phyloP scores from a whole-genome alignment of 768 basidiomycete species.

The Leucocoprinus leucothites region DNA sequence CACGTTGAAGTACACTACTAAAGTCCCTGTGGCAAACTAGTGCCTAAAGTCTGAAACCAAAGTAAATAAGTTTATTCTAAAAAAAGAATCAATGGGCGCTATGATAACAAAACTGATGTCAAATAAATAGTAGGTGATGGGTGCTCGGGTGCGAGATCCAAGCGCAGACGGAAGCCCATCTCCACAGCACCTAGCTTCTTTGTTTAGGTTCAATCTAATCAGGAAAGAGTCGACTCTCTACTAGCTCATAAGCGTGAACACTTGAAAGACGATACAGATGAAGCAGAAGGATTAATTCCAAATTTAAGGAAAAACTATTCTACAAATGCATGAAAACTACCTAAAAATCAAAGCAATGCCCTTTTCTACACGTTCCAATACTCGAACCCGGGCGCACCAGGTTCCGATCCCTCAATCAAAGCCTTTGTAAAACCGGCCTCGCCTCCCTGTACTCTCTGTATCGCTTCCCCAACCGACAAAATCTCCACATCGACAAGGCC shows the following conservation, averaged over 20 bases:
- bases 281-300: neutral
- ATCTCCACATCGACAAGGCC: conserved; percentile 70
- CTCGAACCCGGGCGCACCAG: conserved; percentile 82
- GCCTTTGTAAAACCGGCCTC: conserved; percentile 58
- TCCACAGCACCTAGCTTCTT: too few relatives aligned
- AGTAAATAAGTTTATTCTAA: too few relatives aligned
- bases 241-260: neutral
- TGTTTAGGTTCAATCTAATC: neutral
- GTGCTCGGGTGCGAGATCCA: too few relatives aligned
- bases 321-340: neutral
- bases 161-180: too few relatives aligned
- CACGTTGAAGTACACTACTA: too few relatives aligned
- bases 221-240: neutral
- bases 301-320: neutral
- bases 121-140: too few relatives aligned
- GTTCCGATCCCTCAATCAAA: conserved; percentile 85
- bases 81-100: too few relatives aligned
- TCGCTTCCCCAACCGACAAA: conserved; percentile 64
- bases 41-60: too few relatives aligned
- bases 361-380: conserved; percentile 74
- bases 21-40: too few relatives aligned
- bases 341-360: neutral
- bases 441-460: conserved; percentile 37
- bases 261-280: neutral
- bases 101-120: too few relatives aligned